These are phyloP conservation scores for Sodiomyces alkalinus DNA, from an alignment of 2,329 filamentous ascomycete genomes.

Conservation along the genomic window DNA sequence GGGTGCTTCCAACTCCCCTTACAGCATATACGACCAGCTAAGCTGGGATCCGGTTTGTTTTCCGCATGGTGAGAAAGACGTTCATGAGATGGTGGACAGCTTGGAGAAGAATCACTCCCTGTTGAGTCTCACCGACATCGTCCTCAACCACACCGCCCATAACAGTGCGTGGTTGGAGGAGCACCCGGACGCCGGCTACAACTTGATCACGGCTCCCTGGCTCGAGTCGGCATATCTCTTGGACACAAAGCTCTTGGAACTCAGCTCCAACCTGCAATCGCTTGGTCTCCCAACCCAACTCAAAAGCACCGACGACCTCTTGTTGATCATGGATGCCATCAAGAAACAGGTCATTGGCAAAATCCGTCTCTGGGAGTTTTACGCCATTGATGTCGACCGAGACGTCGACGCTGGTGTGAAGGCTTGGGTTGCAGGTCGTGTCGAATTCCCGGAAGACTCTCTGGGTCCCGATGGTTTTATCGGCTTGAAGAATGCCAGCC, in stretches of 20 bases:
- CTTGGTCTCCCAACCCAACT: conserved; percentile 65
- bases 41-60: conserved; percentile 73
- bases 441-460: conserved; percentile 34
- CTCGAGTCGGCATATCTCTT: conserved; percentile 48
- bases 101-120: conserved; percentile 78
- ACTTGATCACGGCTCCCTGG: conserved; percentile 76
- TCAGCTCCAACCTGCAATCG: conserved; percentile 58
- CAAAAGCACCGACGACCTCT: conserved; percentile 54
- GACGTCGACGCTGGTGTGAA: conserved; percentile 54
- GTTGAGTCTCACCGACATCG: conserved; percentile 84
- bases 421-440: conserved; percentile 51
- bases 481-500: conserved; percentile 27
- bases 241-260: conserved; percentile 50
- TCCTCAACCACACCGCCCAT: conserved; percentile 94
- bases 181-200: conserved; percentile 93
- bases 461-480: conserved; percentile 22
- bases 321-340: conserved; percentile 69
- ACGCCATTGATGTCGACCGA: conserved; percentile 64
- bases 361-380: conserved; percentile 86
- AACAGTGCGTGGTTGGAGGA: conserved; percentile 90
- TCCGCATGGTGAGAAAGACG: conserved; percentile 69
- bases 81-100: conserved; percentile 59
- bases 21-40: conserved; percentile 89
- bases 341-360: conserved; percentile 66
- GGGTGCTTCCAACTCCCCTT: conserved; percentile 86